Conservation (phyloP, 2,329 filamentous ascomycete genomes). For the Coleophoma cylindrospora region DNA sequence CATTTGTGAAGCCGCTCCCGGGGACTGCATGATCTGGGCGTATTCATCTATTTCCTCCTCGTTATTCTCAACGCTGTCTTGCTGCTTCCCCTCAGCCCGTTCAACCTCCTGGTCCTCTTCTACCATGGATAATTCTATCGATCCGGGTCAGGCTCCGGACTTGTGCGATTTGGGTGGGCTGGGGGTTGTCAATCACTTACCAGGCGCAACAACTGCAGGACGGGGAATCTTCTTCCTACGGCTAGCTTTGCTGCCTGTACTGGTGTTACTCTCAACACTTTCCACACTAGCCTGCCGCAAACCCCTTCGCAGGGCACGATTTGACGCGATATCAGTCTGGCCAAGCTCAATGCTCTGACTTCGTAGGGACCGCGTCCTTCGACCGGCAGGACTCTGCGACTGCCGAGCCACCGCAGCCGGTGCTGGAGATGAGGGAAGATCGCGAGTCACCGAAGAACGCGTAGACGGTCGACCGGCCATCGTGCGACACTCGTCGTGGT, state of each 20-base stretch:
- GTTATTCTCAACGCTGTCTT: not conserved
- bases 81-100: not conserved
- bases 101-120: constrained; percentile 15
- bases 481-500: not conserved
- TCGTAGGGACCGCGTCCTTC: constrained; percentile 26
- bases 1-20: constrained; percentile 12
- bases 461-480: constrained; percentile 11
- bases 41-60: not conserved
- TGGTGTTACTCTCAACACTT: constrained; percentile 14
- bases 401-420: constrained; percentile 6
- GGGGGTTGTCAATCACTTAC: constrained; percentile 9
- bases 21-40: constrained; percentile 7
- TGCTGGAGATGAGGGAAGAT: constrained; percentile 21
- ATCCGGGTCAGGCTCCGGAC: constrained; percentile 4
- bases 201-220: not conserved
- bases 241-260: constrained; percentile 8
- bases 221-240: constrained; percentile 11
- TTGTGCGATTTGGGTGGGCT: not conserved
- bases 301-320: not conserved
- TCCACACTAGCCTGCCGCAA: constrained; percentile 17
- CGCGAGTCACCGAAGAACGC: constrained; percentile 13
- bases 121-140: constrained; percentile 21
- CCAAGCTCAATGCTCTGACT: constrained; percentile 32
- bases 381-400: constrained; percentile 13
- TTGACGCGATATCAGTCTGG: constrained; percentile 4